Evolutionary conservation across 306 rosid species (phyloP), one percentile per base, ranked within the genome.

Genomic region (Ziziphus jujuba): DNA sequence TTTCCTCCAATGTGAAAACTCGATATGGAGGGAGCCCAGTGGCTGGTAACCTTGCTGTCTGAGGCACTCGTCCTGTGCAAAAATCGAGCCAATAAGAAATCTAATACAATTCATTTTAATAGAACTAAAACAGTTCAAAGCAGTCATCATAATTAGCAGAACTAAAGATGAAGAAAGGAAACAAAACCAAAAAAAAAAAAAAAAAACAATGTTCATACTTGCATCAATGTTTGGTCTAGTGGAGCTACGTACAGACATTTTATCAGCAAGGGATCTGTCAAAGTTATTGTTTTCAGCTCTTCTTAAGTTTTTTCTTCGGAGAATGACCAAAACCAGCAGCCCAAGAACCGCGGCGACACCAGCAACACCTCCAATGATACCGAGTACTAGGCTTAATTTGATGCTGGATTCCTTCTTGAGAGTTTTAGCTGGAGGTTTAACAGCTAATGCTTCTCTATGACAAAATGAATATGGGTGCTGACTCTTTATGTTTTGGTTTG

Each of bases 1-100:
- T 86, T 79, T 93, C 97, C 66, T 90, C 89, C 73, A 79, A 56
- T 61, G 95, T 68, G 85, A 93, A 93, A 43, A 64, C 80, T 13
- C 62, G 78, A 75, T 90, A 83, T 16, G 91, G 83, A 35, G 87
- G 82, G 35, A 88, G 73, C 28, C 91, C 97, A 20, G 84, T 77
- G 73, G 85, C 60, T 40, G 77, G 40, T 49, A 74, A 53, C 70
- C 85, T 81, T 83, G 58, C 49, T 67, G 78, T 68, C 70, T 80
- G 89, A 59, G 95, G 75, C 66, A 72, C 79, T 68, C 65, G 78
- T 59, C 90, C 97, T 90, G 59, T 57, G 33, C 22, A 69, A 57
- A 56, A 66, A 19, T 35, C 63, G 55, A 51, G 24, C 48, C 31
- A 11, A 3, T 33, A 54, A 16, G 45, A 72, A 21, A 21, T 28